Percentiles rank a stretch among this genome's conserved stretches.
These are phyloP conservation scores for Wickerhamiella qilinensis DNA, from an alignment of 805 yeast species.

Conservation along the genomic window DNA sequence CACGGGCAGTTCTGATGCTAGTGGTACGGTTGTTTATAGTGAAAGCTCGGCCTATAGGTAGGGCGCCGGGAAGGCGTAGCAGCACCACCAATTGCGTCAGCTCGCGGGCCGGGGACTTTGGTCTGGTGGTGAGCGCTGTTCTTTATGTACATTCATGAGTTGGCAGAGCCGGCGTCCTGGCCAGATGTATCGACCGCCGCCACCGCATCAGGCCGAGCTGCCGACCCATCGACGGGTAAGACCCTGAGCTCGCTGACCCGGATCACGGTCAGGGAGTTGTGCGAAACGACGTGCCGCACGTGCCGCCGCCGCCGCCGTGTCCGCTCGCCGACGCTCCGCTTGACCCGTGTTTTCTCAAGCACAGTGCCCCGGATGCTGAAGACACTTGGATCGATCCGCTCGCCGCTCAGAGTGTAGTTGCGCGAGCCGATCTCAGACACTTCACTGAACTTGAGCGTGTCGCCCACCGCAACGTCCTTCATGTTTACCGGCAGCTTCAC, in stretches of 20 bases:
- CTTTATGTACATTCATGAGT: no score
- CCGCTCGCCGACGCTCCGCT: slow-evolving; percentile 44
- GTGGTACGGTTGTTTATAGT: no score
- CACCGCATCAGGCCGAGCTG: no score
- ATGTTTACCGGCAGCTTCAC: slow-evolving; percentile 64
- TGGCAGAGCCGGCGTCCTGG: no score
- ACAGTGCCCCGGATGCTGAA: slow-evolving; percentile 61
- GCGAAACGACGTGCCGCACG: slow-evolving; percentile 44
- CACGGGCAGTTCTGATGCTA: no score
- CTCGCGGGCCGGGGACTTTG: no score
- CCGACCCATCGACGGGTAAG: no score
- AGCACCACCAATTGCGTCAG: no score
- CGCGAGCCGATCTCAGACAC: slow-evolving; percentile 76
- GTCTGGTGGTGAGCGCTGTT: no score
- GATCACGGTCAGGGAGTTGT: slow-evolving; percentile 62
- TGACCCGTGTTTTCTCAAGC: slow-evolving; percentile 68
- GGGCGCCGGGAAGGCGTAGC: no score
- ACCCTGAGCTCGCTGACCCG: slow-evolving; percentile 58
- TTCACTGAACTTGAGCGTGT: slow-evolving; percentile 52
- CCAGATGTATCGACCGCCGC: no score
- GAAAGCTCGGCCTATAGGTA: no score
- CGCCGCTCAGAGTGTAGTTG: slow-evolving; percentile 50
- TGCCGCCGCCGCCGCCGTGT: slow-evolving; percentile 73
- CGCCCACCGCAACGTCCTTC: slow-evolving; percentile 70
- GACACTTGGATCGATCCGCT: slow-evolving; percentile 32